phyloP scores from a whole-genome alignment of 768 basidiomycete genomes.

The Leccinum boreale region DNA sequence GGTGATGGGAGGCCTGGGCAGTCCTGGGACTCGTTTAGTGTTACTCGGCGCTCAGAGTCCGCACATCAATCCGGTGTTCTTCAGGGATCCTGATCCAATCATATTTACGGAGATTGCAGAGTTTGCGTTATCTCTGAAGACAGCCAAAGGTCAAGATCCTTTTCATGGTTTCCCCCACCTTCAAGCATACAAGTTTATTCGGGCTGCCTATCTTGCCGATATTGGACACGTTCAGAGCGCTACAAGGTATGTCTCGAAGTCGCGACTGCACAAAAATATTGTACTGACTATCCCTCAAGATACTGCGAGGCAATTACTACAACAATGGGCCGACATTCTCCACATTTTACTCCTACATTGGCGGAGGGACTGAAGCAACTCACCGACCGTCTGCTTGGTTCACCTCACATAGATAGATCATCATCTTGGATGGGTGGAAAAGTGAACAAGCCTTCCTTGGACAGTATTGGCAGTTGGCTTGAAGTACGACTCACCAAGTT shows the following conservation, averaged over 20 bases:
- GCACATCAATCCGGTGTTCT: constrained; percentile 44
- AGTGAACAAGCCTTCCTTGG: constrained; percentile 85
- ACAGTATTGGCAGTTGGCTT: constrained; percentile 88
- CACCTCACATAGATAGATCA: constrained; percentile 70
- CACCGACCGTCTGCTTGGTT: constrained; percentile 71
- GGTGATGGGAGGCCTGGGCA: constrained; percentile 65
- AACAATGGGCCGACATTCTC: constrained; percentile 58
- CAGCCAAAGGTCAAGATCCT: constrained; percentile 81
- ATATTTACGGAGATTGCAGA: constrained; percentile 90
- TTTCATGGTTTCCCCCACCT: constrained; percentile 82
- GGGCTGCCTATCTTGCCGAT: constrained; percentile 75
- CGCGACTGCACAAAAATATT: not conserved
- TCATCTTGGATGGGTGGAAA: constrained; percentile 87
- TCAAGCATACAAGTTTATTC: constrained; percentile 82
- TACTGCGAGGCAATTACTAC: constrained; percentile 90
- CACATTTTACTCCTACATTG: constrained; percentile 63
- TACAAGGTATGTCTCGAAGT: constrained; percentile 50
- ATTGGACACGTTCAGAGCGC: constrained; percentile 76
- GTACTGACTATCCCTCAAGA: constrained; percentile 45
- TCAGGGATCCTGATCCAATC: constrained; percentile 68
- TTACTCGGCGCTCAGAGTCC: constrained; percentile 72
- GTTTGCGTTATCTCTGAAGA: constrained; percentile 79
- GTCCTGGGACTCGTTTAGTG: constrained; percentile 62
- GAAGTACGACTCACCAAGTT: constrained; percentile 92
- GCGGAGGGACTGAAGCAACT: constrained; percentile 75